Evolutionary conservation across 495 filamentous ascomycete genomes (phyloP).

Genomic region (Elaphomyces granulatus): DNA sequence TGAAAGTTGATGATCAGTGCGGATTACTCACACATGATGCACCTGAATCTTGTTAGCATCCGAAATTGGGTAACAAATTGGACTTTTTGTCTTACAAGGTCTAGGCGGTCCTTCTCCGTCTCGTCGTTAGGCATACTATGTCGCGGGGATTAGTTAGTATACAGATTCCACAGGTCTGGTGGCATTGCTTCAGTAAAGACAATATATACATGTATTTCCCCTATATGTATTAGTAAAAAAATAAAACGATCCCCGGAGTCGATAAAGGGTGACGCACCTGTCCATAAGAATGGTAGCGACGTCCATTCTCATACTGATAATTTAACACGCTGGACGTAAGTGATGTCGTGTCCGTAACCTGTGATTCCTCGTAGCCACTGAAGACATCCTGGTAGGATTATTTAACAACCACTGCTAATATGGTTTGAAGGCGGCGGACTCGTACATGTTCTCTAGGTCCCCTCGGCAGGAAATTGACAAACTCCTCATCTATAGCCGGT

Average conservation of each 20-base stretch:
- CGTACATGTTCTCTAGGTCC: no score
- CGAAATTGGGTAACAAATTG: no score
- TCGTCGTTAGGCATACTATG: conserved; percentile 16
- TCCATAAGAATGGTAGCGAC: conserved; percentile 15
- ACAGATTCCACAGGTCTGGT: neutral
- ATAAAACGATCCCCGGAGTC: conserved; percentile 1
- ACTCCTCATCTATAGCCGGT: no score
- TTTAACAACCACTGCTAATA: no score
- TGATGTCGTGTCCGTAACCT: no score
- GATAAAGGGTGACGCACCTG: neutral
- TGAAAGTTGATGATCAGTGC: neutral
- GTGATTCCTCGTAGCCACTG: no score
- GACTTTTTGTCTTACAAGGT: conserved; percentile 13
- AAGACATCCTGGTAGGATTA: no score
- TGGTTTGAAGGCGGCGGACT: no score
- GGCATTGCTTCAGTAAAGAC: no score
- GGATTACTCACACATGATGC: neutral
- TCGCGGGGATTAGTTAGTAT: neutral
- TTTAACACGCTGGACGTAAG: conserved; percentile 11
- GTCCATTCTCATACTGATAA: conserved; percentile 18
- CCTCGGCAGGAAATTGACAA: no score
- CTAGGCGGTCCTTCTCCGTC: conserved; percentile 13
- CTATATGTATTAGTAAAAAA: neutral
- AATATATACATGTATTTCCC: neutral
- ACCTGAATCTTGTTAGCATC: no score